Percentiles rank a stretch among this genome's conserved stretches.
Evolutionary conservation across 441 rosid genomes (phyloP).

Genomic region (Populus hybrid): DNA sequence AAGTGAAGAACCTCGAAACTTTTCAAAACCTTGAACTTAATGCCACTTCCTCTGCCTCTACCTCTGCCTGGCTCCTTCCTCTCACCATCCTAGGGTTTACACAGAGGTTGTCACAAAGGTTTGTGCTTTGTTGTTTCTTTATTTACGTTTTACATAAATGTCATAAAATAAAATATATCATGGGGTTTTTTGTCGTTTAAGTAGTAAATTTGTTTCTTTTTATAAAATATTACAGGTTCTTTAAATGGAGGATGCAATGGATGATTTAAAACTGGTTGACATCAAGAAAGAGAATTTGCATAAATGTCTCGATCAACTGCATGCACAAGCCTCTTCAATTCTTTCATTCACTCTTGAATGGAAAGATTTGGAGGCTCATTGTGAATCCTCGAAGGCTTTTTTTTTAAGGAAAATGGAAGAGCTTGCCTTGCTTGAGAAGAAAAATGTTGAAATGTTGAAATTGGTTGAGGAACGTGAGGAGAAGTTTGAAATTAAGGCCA

Average conservation of each 20-base stretch:
- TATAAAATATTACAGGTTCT: background rate
- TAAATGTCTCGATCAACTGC: conserved; percentile 24
- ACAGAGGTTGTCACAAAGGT: background rate
- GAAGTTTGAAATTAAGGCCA: conserved; percentile 27
- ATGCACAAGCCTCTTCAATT: conserved; percentile 32
- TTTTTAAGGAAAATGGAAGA: conserved; percentile 22
- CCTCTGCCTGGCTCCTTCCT: background rate
- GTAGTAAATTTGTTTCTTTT: no score
- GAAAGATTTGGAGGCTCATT: conserved; percentile 42
- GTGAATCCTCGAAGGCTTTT: conserved; percentile 15
- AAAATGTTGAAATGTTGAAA: conserved; percentile 1
- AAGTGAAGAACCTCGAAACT: background rate
- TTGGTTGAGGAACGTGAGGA: conserved; percentile 21
- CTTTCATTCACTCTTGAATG: conserved; percentile 39
- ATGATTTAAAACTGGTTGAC: conserved; percentile 19
- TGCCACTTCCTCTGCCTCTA: background rate
- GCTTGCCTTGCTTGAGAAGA: conserved; percentile 22
- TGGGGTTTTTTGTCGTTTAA: no score
- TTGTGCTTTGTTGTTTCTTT: background rate
- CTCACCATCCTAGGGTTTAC: background rate
- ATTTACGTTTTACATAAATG: background rate
- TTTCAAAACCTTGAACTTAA: background rate
- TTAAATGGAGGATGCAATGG: conserved; percentile 14
- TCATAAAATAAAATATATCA: no score
- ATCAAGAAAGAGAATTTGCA: conserved; percentile 28